Base-by-base conservation (phyloP, 805 yeast species). In the Wickerhamiella hasegawae region DNA sequence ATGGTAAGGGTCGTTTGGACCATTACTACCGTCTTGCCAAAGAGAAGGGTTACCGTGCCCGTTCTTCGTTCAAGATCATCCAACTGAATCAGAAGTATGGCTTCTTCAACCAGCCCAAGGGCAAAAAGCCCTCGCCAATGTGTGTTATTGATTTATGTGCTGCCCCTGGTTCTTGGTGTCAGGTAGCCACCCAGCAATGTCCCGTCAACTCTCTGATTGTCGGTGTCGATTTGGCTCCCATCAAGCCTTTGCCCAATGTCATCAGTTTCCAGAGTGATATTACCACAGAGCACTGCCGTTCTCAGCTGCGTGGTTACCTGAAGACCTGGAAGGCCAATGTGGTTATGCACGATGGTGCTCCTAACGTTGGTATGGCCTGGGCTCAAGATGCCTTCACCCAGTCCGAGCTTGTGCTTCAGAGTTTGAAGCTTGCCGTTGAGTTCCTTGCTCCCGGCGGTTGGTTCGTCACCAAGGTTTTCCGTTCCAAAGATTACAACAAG, bases 291-390 rank as follows among this genome's bases (percentile, higher is more conserved):
- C 96, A 87, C 59, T 90, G 99, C 66, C 70, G 96, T 47, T 82
- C 95, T 30, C 83, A 73, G 57, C 68, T 90, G 43, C 73, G 97
- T 54, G 96, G 96, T 20, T 84, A 87, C 54, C 76, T 90, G 77
- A 90, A 90, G 57, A 85, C 97, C 1, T 90, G 97, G 96, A 90
- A 90, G 51, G 99, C 97, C 1, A 97, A 90, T 54, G 82, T 94
- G 0, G 97, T 90, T 15, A 63, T 90, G 53, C 98, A 90, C 60
- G 99, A 90, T 68, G 99, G 99, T 76, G 99, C 99, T 20, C 99
- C 99, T 21, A 90, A 90, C 53, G 97, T 90, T 49, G 99, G 99
- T 76, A 68, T 90, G 52, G 94, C 94, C n/a, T 90, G 99, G 99
- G 90, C 81, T 16, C 99, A 90, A 59, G 99, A 90, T 72, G 98